phyloP scores from a whole-genome alignment of 164 flowering plant genomes.

The Buxus sempervirens region DNA sequence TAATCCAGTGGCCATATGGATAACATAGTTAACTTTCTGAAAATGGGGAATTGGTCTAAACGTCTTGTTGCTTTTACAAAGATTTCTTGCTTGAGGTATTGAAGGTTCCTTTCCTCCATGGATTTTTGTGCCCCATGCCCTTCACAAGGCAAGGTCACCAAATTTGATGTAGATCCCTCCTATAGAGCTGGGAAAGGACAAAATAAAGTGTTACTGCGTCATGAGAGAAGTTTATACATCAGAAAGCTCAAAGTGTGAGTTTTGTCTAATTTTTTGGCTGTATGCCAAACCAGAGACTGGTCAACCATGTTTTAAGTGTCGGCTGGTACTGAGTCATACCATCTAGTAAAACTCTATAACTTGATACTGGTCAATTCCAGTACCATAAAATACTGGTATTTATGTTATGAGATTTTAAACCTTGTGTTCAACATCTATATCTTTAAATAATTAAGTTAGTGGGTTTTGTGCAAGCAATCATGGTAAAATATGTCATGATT shows the following conservation, averaged over 20 bases:
- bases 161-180: not conserved
- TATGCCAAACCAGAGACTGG: too few species aligned
- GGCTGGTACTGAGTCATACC: too few species aligned
- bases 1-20: not conserved
- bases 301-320: too few species aligned
- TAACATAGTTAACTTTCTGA: not conserved
- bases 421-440: too few species aligned
- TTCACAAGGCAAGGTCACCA: not conserved
- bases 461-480: not conserved
- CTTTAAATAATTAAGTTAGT: not conserved
- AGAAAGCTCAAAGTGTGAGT: not conserved
- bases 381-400: too few species aligned
- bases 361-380: too few species aligned
- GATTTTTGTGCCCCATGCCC: not conserved
- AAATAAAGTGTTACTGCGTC: not conserved
- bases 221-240: not conserved
- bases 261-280: not conserved
- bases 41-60: not conserved
- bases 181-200: not conserved
- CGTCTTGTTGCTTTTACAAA: not conserved
- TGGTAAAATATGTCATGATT: not conserved
- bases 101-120: not conserved
- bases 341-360: too few species aligned
- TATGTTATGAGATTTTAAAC: too few species aligned
- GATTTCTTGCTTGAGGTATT: not conserved